Base-by-base conservation (phyloP, 2,329 filamentous ascomycete species). In the Diplocarpon rosae region DNA sequence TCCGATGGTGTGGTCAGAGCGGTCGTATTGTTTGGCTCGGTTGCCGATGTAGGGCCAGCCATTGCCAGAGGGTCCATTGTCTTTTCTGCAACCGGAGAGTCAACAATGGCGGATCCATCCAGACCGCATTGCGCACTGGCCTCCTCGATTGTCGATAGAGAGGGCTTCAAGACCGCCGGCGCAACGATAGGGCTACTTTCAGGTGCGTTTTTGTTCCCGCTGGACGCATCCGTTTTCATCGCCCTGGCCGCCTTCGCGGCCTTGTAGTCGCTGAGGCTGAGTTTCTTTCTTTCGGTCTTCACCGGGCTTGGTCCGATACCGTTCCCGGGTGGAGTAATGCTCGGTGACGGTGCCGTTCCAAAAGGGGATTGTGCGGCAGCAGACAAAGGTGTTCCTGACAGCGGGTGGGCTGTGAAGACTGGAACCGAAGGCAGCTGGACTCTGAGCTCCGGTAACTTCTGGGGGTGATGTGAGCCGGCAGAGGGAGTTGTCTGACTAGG, bases 241-340 rank as follows among this genome's bases (percentile, higher is more conserved):
- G 63, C 67, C 55, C 58, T 69, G 2, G 69, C 69, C 2, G 69
- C 69, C n/a, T n/a, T n/a, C n/a, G n/a, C n/a, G n/a, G n/a, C n/a
- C n/a, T n/a, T n/a, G 55, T 83, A 83, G 56, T 82, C 78, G 55
- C 76, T 81, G 1, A 82, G 60, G 50, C 75, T 81, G 31, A 83
- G 63, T 60, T 81, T 82, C 67, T 83, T 82, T 24, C 32, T 42
- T 14, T 54, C 57, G 63, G 80, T 80, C 44, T 57, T 60, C 28
- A 77, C 65, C 2, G 78, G 78, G 50, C 75, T 80, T 2, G 75
- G 74, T 5, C 59, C 60, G 8, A 65, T 53, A 12, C 70, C 68
- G 45, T 72, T 75, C 29, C 67, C 56, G 0, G 63, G 54, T 0
- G 66, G 50, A 6, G 66, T 56, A 3, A 63, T 56, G 42, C n/a